Conservation (phyloP, 1,284 basidiomycete genomes). For the Puccinia triticina region DNA sequence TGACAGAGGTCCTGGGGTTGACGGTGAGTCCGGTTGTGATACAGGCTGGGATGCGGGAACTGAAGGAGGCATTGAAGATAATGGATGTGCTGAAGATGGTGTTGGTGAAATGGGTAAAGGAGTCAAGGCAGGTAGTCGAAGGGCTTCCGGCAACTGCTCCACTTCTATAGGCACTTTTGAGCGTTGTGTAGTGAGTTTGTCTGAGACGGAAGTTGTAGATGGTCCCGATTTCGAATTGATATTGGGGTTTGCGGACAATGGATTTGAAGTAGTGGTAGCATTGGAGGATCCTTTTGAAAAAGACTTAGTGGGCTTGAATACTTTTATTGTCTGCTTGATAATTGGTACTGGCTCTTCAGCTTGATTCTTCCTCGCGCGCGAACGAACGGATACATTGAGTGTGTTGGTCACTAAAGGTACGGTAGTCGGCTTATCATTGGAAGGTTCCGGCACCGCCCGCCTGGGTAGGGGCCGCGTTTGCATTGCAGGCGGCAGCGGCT, state of each 20-base stretch:
- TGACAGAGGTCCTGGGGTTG: neutral
- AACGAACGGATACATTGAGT: constrained; percentile 31
- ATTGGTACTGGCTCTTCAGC: neutral
- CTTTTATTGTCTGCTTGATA: constrained; percentile 9
- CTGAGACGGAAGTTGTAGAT: neutral
- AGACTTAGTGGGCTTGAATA: constrained; percentile 37
- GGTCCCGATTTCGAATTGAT: constrained; percentile 8
- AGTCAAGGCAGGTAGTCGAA: constrained; percentile 24
- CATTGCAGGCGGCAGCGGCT: neutral
- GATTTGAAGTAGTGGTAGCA: constrained; percentile 20
- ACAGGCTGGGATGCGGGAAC: neutral
- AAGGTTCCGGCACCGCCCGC: constrained; percentile 6
- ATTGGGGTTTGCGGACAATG: constrained; percentile 1
- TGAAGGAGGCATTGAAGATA: constrained; percentile 15
- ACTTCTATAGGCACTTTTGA: neutral
- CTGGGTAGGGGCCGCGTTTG: constrained; percentile 26
- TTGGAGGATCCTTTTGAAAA: neutral
- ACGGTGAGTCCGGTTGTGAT: neutral
- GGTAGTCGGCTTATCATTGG: neutral
- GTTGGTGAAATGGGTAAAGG: constrained; percentile 30
- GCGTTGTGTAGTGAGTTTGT: neutral
- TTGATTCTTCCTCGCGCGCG: constrained; percentile 15
- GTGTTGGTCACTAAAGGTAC: constrained; percentile 2
- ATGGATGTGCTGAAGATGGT: neutral
- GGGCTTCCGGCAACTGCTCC: constrained; percentile 4